Base-by-base conservation (phyloP, 345 rosid species). In the Syzygium aqueum region DNA sequence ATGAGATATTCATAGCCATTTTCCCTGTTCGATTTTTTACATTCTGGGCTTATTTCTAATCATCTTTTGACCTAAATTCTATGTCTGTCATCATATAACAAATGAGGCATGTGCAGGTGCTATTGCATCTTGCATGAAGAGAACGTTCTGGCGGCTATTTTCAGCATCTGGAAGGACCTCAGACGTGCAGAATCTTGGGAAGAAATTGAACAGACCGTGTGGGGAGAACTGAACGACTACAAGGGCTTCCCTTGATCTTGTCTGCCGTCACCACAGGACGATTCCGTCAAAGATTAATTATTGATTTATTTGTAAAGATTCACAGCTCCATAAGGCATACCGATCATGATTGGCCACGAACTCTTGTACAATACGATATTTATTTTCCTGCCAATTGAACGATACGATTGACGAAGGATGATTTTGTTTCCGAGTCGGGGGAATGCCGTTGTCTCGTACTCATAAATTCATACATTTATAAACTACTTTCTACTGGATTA, bases 41-140 rank as follows among this genome's bases (percentile, higher is more conserved):
- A 5, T 25, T 2, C 23, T 73, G 80, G 14, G 13, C 7, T 73
- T 37, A 37, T 37, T 33, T 73, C 73, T 61, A 61, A 61, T n/a
- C 8, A 16, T 61, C 37, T 12, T 61, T n/a, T 6, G 73, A 61
- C 37, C 49, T 73, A 73, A 33, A 33, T 73, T 73, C 80, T 22
- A 33, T 3, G 49, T 73, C 40, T 33, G 25, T 33, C 49, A 67
- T 33, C 80, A 19, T 33, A 61, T n/a, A 67, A 17, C 43, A 67
- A 67, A 30, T 67, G 59, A 28, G 56, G 80, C 12, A 33, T 52
- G 51, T 89, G 85, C 94, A 96, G 98, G 98, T 96, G 99, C 90
- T 97, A 95, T 88, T 97, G 99, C 88, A 90, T 96, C 65, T 90
- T 96, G 88, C 96, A 96, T 87, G 97, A 97, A 7, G 99, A 96